Conservation (phyloP, 1,284 basidiomycete genomes). For the Cerrena zonata region DNA sequence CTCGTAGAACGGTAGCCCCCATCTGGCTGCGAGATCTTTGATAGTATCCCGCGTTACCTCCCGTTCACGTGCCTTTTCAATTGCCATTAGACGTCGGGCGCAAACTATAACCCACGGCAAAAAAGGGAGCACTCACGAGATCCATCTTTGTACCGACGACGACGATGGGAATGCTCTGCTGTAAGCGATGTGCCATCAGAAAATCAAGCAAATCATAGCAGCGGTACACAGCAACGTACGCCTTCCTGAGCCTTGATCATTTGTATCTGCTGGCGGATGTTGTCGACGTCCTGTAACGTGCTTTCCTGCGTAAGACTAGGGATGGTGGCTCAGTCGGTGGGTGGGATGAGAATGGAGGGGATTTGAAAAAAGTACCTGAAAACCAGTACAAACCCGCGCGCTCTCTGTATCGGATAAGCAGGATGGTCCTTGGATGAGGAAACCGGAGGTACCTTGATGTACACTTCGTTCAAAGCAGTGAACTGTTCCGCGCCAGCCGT, state of each 20-base stretch:
- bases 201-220: background rate
- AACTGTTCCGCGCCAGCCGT: slow-evolving; percentile 90
- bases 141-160: slow-evolving; percentile 87
- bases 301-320: slow-evolving; percentile 71
- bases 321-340: slow-evolving; percentile 4
- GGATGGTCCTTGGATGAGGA: background rate
- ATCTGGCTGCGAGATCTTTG: slow-evolving; percentile 56
- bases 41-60: slow-evolving; percentile 70
- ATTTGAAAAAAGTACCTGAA: slow-evolving; percentile 55
- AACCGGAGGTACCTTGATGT: slow-evolving; percentile 55
- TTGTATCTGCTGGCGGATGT: slow-evolving; percentile 74
- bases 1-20: slow-evolving; percentile 79
- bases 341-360: background rate
- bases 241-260: slow-evolving; percentile 67
- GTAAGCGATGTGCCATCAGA: background rate
- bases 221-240: slow-evolving; percentile 33
- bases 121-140: slow-evolving; percentile 34
- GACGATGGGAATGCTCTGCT: slow-evolving; percentile 69
- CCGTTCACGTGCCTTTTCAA: slow-evolving; percentile 54
- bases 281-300: slow-evolving; percentile 71
- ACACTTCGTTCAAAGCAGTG: slow-evolving; percentile 70
- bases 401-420: slow-evolving; percentile 38
- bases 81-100: background rate
- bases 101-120: background rate
- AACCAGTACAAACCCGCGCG: slow-evolving; percentile 75